A percentile compares a stretch with the other conserved stretches of the same genome.
Evolutionary conservation across 345 rosid genomes (phyloP).

Genomic region (Salix koriyanagi): DNA sequence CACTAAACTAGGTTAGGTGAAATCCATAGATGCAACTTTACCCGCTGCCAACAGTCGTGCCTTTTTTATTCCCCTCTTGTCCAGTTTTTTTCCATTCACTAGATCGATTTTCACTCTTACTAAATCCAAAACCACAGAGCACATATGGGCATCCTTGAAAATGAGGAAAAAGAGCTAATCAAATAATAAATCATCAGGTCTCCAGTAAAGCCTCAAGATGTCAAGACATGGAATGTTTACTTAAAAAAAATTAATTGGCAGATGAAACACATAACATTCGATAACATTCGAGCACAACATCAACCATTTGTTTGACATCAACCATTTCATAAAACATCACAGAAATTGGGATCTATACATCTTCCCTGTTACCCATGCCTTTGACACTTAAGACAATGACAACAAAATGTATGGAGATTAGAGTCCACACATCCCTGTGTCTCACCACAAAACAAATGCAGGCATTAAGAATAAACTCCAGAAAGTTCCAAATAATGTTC

Average conservation of each 20-base stretch:
- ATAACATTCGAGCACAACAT: background rate
- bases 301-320: background rate
- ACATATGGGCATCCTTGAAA: background rate
- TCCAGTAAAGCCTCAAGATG: background rate
- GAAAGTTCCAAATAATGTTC: background rate
- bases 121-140: background rate
- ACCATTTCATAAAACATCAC: background rate
- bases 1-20: no score
- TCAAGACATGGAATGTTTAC: background rate
- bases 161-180: background rate
- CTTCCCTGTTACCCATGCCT: background rate
- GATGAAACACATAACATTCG: background rate
- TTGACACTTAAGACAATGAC: no score
- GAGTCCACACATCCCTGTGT: background rate
- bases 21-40: background rate
- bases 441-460: background rate
- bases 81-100: background rate
- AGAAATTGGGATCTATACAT: background rate
- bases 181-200: background rate
- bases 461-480: background rate
- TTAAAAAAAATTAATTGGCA: background rate
- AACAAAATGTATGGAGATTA: background rate
- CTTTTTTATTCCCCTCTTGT: background rate
- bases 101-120: background rate
- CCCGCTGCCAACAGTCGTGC: background rate